Evolutionary conservation across 2,329 filamentous ascomycete genomes (phyloP).

Genomic region (Ceratocystis eucalypticola): DNA sequence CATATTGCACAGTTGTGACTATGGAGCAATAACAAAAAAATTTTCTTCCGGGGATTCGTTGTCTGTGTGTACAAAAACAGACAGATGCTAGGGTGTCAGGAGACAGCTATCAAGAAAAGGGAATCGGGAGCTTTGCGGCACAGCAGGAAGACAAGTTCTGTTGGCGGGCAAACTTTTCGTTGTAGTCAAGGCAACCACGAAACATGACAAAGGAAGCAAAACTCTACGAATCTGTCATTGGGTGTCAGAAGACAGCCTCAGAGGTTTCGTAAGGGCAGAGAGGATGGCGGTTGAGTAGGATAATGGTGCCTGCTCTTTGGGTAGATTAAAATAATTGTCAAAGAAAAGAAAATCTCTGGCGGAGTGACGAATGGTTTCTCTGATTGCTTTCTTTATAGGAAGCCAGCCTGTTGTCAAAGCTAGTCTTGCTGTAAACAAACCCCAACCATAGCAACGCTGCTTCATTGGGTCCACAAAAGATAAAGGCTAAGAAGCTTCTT

Average conservation of each 20-base stretch:
- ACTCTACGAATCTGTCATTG: neutral
- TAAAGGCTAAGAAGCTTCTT: neutral
- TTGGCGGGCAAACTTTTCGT: neutral
- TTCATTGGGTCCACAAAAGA: neutral
- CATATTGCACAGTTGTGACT: no score
- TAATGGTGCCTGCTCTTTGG: no score
- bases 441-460: neutral
- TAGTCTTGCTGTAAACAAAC: neutral
- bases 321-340: no score
- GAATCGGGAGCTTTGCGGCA: neutral
- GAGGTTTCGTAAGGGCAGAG: neutral
- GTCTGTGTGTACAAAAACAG: neutral
- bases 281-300: neutral
- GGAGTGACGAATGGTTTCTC: neutral
- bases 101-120: conserved; percentile 3
- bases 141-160: neutral
- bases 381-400: neutral
- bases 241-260: neutral
- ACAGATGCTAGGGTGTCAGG: neutral
- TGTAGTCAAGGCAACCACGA: neutral
- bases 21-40: neutral
- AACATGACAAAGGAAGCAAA: neutral
- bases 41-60: neutral
- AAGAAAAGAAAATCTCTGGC: no score
- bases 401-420: neutral